Base-by-base conservation (phyloP, 257 asterid genomes). In the Eucommia ulmoides region DNA sequence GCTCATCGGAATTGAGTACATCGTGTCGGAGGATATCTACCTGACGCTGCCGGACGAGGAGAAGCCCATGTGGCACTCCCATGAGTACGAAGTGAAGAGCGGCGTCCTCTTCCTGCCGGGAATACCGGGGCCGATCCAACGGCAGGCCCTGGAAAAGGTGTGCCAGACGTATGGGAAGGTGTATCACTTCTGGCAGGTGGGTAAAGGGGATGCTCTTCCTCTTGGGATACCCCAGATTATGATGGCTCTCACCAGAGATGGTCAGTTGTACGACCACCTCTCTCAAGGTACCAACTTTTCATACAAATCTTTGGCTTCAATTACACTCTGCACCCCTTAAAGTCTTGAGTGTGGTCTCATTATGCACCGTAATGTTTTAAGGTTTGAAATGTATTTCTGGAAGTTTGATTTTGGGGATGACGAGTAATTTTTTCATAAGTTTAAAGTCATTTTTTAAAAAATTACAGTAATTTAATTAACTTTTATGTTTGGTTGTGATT, bases 231-330 rank as follows among this genome's bases (percentile, higher is more conserved):
- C 97, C 0, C 93, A 89, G 3, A 51, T 89, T 9, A 84, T 84
- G 97, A 84, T 89, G 96, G 78, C 95, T 0, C 74, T 89, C n/a
- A 89, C 96, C 0, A 55, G 88, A 18, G 97, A 89, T 1, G 96
- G 81, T 20, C 97, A 89, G 58, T 91, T 84, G 0, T 26, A 70
- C 47, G 68, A 77, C 12, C 68, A 76, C 6, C 78, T 88, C 5
- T 83, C 76, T 6, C 67, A 74, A 45, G 93, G 93, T n/a, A n/a
- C n/a, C n/a, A n/a, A n/a, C n/a, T n/a, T n/a, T n/a, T n/a, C n/a
- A n/a, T n/a, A n/a, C n/a, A n/a, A n/a, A n/a, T n/a, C n/a, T n/a
- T n/a, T n/a, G n/a, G n/a, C n/a, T n/a, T n/a, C n/a, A n/a, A n/a
- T n/a, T n/a, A n/a, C n/a, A n/a, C n/a, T n/a, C n/a, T n/a, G n/a